Evolutionary conservation across 1,139 yeast species (phyloP), one percentile per base, ranked within the genome.

Genomic region (Diutina rugosa): DNA sequence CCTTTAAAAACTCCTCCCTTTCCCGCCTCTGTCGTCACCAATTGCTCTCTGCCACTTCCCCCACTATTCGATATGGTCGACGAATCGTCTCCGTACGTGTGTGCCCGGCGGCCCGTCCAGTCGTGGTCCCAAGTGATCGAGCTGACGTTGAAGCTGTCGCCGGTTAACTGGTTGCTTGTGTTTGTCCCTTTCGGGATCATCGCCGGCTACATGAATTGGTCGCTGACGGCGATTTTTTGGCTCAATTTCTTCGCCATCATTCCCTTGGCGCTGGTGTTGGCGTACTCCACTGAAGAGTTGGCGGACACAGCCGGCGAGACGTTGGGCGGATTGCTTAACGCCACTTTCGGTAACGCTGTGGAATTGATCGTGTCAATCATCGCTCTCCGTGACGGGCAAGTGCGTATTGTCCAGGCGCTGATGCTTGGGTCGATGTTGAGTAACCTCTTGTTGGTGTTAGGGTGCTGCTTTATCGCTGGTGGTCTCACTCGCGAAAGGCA

Each of bases 341-440:
- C 98, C 3, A 91, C 98, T 9, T 88, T 93, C 68, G 99, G 99
- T 59, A 93, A 93, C 70, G 97, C 96, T 73, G 80, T 76, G 90
- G 99, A 93, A 72, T 82, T 95, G 62, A 93, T 93, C 69, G 97
- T 93, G 55, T 90, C 97, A 1, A 76, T 93, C 41, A 90, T 93
- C 63, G 99, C 99, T 1, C 77, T 95, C 65, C 77, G 73, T 62
- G 86, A 87, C 52, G 90, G 90, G 63, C 97, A 93, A 71, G 83
- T 93, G 56, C 80, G 96, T 62, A 91, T 93, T 65, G 99, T 95
- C 51, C 97, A 93, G 71, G 96, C 98, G 2, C 87, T 96, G 44
- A 93, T 93, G 98, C 78, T 93, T 59, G 99, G 99, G 44, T 87
- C 96, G 57, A 87, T 93, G 60, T 77, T 93, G 58, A 88, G 96